Percentiles rank a stretch among this genome's conserved stretches.
Evolutionary conservation across 805 yeast species (phyloP).

Genomic region (Teunomyces panamensis): DNA sequence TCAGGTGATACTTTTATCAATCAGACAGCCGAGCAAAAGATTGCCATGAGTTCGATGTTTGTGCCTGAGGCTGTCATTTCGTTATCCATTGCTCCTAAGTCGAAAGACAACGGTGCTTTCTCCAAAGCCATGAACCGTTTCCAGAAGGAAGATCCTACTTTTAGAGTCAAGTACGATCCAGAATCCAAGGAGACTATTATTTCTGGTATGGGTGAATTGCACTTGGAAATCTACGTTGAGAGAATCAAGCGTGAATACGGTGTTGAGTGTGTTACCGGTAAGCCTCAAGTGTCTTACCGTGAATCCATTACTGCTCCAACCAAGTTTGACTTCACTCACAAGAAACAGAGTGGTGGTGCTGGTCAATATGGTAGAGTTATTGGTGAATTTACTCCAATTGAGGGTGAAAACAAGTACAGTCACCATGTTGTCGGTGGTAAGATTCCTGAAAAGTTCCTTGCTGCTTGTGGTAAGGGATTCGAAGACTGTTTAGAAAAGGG

Average conservation of each 20-base stretch:
- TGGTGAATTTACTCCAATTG: slow-evolving; percentile 69
- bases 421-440: slow-evolving; percentile 95
- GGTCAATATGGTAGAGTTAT: slow-evolving; percentile 98
- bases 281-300: slow-evolving; percentile 97
- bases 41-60: slow-evolving; percentile 96
- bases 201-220: slow-evolving; percentile 98
- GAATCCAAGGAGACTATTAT: slow-evolving; percentile 94
- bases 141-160: slow-evolving; percentile 99
- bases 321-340: slow-evolving; percentile 89
- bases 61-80: slow-evolving; percentile 99
- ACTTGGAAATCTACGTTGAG: slow-evolving; percentile 95
- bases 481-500: slow-evolving; percentile 95
- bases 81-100: slow-evolving; percentile 80
- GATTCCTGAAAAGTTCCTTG: slow-evolving; percentile 89
- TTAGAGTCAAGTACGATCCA: slow-evolving; percentile 83
- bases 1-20: slow-evolving; percentile 98
- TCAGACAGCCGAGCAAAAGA: slow-evolving; percentile 57
- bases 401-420: slow-evolving; percentile 70
- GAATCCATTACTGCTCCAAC: slow-evolving; percentile 78
- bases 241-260: slow-evolving; percentile 97
- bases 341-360: slow-evolving; percentile 99
- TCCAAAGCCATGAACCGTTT: slow-evolving; percentile 96
- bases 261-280: slow-evolving; percentile 92
- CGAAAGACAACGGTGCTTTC: slow-evolving; percentile 82
- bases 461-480: slow-evolving; percentile 94